Evolutionary conservation across 1,284 basidiomycete species (phyloP).

Genomic region (Pseudozyma sp.): DNA sequence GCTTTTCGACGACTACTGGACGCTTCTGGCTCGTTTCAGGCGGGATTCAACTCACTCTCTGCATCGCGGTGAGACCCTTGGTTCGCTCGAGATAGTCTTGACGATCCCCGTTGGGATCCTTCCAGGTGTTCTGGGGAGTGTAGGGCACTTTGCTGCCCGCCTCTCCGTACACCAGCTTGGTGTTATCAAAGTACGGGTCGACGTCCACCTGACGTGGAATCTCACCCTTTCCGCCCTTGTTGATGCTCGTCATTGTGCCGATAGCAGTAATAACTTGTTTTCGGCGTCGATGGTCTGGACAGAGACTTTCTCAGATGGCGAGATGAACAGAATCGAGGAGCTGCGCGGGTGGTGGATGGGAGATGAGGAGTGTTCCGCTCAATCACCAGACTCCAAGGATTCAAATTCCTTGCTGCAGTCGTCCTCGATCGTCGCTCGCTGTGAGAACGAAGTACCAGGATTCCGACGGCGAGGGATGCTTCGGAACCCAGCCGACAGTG

Average conservation of each 20-base stretch:
- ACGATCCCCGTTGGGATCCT: constrained; percentile 45
- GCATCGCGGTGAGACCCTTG: constrained; percentile 65
- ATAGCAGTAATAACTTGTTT: no score
- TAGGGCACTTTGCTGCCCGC: constrained; percentile 45
- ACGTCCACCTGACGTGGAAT: constrained; percentile 32
- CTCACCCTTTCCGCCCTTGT: constrained; percentile 12
- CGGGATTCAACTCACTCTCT: constrained; percentile 56
- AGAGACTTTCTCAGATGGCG: no score
- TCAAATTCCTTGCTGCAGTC: no score
- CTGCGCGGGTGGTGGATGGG: no score
- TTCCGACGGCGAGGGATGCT: no score
- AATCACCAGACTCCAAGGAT: no score
- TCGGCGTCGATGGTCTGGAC: no score
- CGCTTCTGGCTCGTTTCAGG: background rate
- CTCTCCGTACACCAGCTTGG: constrained; percentile 31
- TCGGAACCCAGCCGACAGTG: background rate
- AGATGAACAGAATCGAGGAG: no score
- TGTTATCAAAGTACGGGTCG: constrained; percentile 55
- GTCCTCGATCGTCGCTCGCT: no score
- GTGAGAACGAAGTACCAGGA: no score
- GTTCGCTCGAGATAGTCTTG: constrained; percentile 49
- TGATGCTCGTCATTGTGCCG: constrained; percentile 12
- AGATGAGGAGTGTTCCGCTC: no score
- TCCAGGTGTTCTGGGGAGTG: constrained; percentile 52
- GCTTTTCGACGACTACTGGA: no score